Conservation (phyloP, 2,329 filamentous ascomycete genomes). For the Hypoxylon sp. region DNA sequence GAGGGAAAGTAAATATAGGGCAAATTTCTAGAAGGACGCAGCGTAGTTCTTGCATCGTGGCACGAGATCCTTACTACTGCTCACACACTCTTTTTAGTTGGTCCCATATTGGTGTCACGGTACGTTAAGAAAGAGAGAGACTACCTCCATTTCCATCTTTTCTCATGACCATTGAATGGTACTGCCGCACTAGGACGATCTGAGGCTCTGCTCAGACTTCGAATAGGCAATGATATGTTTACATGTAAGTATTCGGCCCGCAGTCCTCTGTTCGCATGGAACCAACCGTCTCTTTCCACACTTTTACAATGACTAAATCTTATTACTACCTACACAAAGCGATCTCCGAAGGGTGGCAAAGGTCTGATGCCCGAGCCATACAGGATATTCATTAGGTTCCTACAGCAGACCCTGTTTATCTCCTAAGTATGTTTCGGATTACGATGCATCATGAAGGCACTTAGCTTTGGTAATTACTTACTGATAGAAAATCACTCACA, state of each 20-base stretch:
- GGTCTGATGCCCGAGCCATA: slow-evolving; percentile 18
- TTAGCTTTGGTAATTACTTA: no score
- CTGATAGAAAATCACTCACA: no score
- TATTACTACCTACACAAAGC: slow-evolving; percentile 18
- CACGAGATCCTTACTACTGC: slow-evolving; percentile 38
- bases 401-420: no score
- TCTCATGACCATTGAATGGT: neutral
- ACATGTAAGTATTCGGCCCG: slow-evolving; percentile 13
- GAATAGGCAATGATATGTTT: slow-evolving; percentile 14
- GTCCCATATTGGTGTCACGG: slow-evolving; percentile 17
- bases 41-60: slow-evolving; percentile 41
- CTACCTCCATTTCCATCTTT: slow-evolving; percentile 17
- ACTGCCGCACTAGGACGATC: slow-evolving; percentile 4
- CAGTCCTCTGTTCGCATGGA: no score
- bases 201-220: slow-evolving; percentile 29
- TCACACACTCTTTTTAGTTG: slow-evolving; percentile 25
- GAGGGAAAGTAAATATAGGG: slow-evolving; percentile 39
- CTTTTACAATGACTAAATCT: slow-evolving; percentile 27
- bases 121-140: slow-evolving; percentile 3
- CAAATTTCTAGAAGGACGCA: slow-evolving; percentile 32
- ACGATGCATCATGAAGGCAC: no score
- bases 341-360: slow-evolving; percentile 16
- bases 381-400: slow-evolving; percentile 13
- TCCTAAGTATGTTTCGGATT: slow-evolving; percentile 1
- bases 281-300: no score